Evolutionary conservation across 2,329 filamentous ascomycete genomes (phyloP), one percentile per base, ranked within the genome.

Genomic region (Gremmenia infestans): DNA sequence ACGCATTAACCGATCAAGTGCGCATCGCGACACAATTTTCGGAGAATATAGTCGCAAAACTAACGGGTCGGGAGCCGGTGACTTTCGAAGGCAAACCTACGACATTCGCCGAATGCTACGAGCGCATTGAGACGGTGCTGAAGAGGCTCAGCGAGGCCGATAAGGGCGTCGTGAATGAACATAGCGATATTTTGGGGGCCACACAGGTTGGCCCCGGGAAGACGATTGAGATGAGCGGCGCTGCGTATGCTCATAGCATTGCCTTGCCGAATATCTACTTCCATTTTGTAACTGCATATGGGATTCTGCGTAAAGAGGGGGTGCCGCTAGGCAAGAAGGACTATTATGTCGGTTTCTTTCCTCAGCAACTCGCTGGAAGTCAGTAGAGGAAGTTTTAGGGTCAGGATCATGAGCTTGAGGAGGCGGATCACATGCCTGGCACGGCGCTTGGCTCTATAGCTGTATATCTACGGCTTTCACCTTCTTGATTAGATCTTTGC

Each of bases 211-310:
- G 63, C 0, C 60, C 56, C 32, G 49, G 32, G 39, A 55, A 53
- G 14, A 45, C 28, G 28, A 39, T 48, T 47, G 52, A 55, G 28
- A 53, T 60, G 55, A 60, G 55, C 22, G 52, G 28, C 15, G 54
- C 58, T 42, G 47, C 72, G 4, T 86, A 80, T 65, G 65, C 80
- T 23, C 66, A 69, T 49, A 71, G 69, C 11, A 82, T 78, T 67
- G 73, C 70, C 5, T 49, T 82, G 39, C 82, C 83, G 40, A 85
- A 86, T 65, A 67, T 86, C 61, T 85, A 76, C 72, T 88, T 88
- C 70, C 85, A 88, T 66, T 57, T 81, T 9, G 74, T 68, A 5
- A 83, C 75, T 9, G 74, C 80, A 11, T 87, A 87, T 71, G 73
- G 70, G 35, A 82, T 88, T 59, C 64, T 87, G 67, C 74, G 85